Percentiles rank a stretch among this genome's conserved stretches.
Conservation (phyloP, 2,329 filamentous ascomycete genomes). For the Trichoderma pleuroti region DNA sequence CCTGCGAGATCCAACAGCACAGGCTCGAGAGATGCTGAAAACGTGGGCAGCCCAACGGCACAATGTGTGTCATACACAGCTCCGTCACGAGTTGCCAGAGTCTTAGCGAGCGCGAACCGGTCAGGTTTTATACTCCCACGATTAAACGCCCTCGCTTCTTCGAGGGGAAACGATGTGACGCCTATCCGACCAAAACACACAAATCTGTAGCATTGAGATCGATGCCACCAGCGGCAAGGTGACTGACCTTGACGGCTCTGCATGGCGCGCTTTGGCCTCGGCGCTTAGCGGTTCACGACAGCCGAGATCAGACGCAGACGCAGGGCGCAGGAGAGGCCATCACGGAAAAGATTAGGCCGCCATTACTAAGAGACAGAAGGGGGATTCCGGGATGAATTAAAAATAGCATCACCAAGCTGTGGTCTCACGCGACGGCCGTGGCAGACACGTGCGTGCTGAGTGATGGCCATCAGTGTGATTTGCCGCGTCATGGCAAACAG, state of each 20-base stretch:
- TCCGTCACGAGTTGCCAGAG: background rate
- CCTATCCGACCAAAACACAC: background rate
- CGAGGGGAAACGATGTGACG: conserved; percentile 4
- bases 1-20: background rate
- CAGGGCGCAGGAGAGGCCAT: background rate
- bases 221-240: background rate
- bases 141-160: background rate
- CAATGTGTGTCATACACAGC: background rate
- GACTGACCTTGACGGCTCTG: background rate
- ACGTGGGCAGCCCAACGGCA: background rate
- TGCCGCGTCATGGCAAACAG: conserved; percentile 16
- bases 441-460: conserved; percentile 24
- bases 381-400: conserved; percentile 33
- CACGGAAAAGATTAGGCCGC: conserved; percentile 18
- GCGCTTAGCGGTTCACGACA: conserved; percentile 15
- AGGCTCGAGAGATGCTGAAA: background rate
- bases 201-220: background rate
- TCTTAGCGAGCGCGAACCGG: background rate
- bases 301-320: conserved; percentile 13
- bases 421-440: conserved; percentile 18
- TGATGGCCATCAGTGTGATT: conserved; percentile 16
- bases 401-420: conserved; percentile 33
- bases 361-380: background rate
- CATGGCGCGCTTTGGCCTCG: background rate
- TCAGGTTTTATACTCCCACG: conserved; percentile 2